Conservation (phyloP, 192 early-diverging fungal genomes). For the Phycomyces blakesleeanus region DNA sequence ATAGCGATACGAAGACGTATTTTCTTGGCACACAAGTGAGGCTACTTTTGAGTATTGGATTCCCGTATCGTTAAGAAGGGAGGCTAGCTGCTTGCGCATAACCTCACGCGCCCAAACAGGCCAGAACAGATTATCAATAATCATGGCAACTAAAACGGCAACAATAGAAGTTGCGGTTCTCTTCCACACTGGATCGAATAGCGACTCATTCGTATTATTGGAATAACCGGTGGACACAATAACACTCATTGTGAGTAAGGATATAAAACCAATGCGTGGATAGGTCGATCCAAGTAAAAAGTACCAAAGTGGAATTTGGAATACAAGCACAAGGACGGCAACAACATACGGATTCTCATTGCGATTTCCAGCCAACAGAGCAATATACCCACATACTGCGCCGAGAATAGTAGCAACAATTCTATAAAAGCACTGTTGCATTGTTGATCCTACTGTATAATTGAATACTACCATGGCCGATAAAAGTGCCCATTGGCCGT, state of each 20-base stretch:
- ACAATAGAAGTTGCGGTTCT: constrained; percentile 27
- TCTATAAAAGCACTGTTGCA: constrained; percentile 20
- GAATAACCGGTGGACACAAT: constrained; percentile 21
- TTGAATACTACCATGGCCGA: constrained; percentile 34
- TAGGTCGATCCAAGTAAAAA: constrained; percentile 17
- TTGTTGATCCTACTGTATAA: constrained; percentile 29
- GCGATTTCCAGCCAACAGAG: constrained; percentile 16
- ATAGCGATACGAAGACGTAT: constrained; percentile 12
- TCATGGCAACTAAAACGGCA: constrained; percentile 30
- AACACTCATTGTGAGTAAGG: constrained; percentile 29
- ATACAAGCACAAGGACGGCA: constrained; percentile 19
- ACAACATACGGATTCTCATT: constrained; percentile 23
- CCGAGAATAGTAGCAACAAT: constrained; percentile 28
- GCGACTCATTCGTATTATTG: constrained; percentile 14
- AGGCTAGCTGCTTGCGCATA: constrained; percentile 21
- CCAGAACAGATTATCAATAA: constrained; percentile 22
- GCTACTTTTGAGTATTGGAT: constrained; percentile 29
- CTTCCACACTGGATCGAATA: constrained; percentile 20
- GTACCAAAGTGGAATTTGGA: constrained; percentile 32
- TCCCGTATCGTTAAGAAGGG: constrained; percentile 24
- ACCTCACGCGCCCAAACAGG: constrained; percentile 30
- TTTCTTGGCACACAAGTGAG: constrained; percentile 26
- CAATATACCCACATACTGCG: constrained; percentile 26
- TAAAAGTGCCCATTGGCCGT: constrained; percentile 33
- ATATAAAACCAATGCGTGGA: constrained; percentile 31